phyloP scores from a whole-genome alignment of 2,329 filamentous ascomycete species.

The Daldinia sp. region DNA sequence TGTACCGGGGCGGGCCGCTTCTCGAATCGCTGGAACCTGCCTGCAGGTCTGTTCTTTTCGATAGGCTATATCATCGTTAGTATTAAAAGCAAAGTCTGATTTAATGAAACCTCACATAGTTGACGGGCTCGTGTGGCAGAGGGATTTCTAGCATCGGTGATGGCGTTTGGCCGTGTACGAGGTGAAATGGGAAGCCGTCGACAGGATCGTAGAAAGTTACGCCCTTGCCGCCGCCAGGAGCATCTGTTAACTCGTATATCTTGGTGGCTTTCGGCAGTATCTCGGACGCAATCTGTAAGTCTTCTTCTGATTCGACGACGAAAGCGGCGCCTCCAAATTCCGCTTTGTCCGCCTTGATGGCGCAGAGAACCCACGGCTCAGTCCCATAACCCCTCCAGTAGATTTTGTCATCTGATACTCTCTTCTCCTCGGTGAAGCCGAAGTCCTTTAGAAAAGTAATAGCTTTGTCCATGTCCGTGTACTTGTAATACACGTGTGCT shows the following conservation, averaged over 20 bases:
- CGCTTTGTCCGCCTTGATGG: constrained; percentile 55
- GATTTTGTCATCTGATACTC: constrained; percentile 52
- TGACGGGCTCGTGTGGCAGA: constrained; percentile 54
- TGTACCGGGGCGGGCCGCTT: constrained; percentile 58
- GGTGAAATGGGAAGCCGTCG: constrained; percentile 65
- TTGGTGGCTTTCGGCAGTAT: constrained; percentile 57
- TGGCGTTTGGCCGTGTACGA: constrained; percentile 62
- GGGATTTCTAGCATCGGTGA: constrained; percentile 50
- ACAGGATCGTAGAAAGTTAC: constrained; percentile 63
- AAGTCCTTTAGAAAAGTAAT: constrained; percentile 57
- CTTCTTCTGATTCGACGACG: constrained; percentile 63
- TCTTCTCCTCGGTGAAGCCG: constrained; percentile 54
- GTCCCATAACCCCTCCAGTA: constrained; percentile 69
- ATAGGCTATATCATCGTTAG: constrained; percentile 47
- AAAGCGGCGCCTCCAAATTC: constrained; percentile 66
- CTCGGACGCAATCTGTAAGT: constrained; percentile 60
- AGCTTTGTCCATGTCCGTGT: constrained; percentile 53
- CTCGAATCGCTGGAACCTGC: constrained; percentile 61
- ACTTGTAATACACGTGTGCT: constrained; percentile 59
- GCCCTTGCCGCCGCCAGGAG: constrained; percentile 61
- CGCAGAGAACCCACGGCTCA: constrained; percentile 67
- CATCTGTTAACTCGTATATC: constrained; percentile 58
- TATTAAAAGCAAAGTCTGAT: neutral
- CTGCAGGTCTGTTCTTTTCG: constrained; percentile 58
- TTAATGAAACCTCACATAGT: constrained; percentile 51